Evolutionary conservation across 2,329 filamentous ascomycete genomes (phyloP).

Genomic region (Fusarium chaquense): DNA sequence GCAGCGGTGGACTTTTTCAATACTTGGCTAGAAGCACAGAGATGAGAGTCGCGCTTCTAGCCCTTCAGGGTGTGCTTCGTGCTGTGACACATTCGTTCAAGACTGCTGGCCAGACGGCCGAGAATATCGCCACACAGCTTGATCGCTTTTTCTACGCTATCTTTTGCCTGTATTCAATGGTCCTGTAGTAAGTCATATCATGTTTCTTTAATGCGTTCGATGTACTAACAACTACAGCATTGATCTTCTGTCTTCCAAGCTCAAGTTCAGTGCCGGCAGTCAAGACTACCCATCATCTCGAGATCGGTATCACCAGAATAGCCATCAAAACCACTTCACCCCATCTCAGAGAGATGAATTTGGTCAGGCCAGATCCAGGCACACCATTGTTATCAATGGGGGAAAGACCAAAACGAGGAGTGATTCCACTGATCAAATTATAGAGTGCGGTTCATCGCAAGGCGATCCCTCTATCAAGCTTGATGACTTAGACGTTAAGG

Average conservation of each 20-base stretch:
- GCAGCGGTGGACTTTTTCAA: conserved; percentile 52
- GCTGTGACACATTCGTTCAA: conserved; percentile 57
- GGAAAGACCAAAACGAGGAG: conserved; percentile 24
- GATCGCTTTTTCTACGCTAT: conserved; percentile 57
- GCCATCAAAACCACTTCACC: conserved; percentile 17
- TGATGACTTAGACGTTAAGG: conserved; percentile 37
- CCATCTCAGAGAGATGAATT: conserved; percentile 33
- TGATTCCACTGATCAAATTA: conserved; percentile 36
- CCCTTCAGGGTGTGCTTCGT: conserved; percentile 53
- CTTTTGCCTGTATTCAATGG: conserved; percentile 56
- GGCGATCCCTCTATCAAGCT: conserved; percentile 29
- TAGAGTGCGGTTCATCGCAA: conserved; percentile 25
- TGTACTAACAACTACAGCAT: conserved; percentile 41
- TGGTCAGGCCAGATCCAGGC: conserved; percentile 7
- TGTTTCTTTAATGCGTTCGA: too few species aligned
- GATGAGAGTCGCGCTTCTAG: conserved; percentile 53
- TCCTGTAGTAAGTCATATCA: conserved; percentile 52
- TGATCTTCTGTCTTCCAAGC: conserved; percentile 51
- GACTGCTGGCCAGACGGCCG: conserved; percentile 52
- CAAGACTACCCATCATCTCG: conserved; percentile 29
- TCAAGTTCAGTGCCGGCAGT: conserved; percentile 35
- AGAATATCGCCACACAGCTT: conserved; percentile 53
- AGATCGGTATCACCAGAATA: conserved; percentile 25
- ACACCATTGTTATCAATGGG: conserved; percentile 24
- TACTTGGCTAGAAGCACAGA: conserved; percentile 56